These are phyloP conservation scores for Pythium sp. DNA, from an alignment of 352 stramenopile species.

Conservation along the genomic window DNA sequence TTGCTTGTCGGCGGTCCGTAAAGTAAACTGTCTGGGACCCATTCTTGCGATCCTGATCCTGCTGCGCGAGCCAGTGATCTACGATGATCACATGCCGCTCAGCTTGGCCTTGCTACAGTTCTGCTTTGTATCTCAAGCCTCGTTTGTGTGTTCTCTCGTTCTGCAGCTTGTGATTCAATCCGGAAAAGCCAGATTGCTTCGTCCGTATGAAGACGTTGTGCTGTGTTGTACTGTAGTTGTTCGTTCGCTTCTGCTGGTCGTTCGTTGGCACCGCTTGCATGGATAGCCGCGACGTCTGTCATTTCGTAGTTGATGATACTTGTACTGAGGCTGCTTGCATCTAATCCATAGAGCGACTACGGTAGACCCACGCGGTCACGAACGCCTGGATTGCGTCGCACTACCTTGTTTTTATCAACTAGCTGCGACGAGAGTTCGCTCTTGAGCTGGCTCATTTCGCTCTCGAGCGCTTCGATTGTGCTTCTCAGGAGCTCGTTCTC, in stretches of 20 bases:
- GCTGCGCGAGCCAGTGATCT: too few relatives aligned
- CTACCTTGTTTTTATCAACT: neutral
- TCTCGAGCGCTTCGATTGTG: constrained; percentile 36
- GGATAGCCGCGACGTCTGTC: neutral
- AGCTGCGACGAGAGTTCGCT: constrained; percentile 14
- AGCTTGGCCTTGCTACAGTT: neutral
- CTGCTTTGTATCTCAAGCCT: neutral
- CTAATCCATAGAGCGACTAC: neutral
- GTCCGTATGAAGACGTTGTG: neutral
- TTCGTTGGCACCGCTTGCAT: neutral
- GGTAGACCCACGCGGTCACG: neutral
- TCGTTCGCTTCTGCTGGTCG: neutral
- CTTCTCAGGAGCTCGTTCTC: constrained; percentile 39
- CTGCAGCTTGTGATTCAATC: neutral
- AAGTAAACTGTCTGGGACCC: neutral
- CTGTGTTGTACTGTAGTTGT: neutral
- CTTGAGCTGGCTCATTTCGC: constrained; percentile 25
- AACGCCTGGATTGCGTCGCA: neutral
- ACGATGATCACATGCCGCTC: neutral
- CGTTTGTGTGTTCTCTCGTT: neutral
- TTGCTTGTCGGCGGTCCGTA: too few relatives aligned
- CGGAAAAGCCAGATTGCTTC: neutral
- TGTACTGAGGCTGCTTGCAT: neutral
- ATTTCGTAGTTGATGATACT: neutral
- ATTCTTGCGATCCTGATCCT: too few relatives aligned